Base-by-base conservation (phyloP, 768 basidiomycete species). In the Cantharellus anzutake region DNA sequence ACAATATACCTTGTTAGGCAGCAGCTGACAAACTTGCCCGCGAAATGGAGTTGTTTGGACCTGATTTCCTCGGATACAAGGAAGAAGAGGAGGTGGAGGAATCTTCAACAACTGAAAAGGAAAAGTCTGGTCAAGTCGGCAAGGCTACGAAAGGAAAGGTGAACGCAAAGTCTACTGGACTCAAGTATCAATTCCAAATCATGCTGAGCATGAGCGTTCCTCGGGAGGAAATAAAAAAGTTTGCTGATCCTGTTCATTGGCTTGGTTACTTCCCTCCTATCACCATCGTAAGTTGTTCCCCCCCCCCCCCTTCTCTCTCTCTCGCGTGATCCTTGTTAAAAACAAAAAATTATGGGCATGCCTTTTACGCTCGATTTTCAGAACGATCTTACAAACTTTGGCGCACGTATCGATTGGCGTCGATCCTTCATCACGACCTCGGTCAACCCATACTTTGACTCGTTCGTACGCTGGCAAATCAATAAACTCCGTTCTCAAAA, bases 181-280 rank as follows among this genome's bases (percentile, higher is more conserved):
- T 88, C 62, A 84, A 83, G 39, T 98, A 98, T 72, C 96, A 99
- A 69, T 99, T 98, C 78, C 96, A 98, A 76, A 98, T 98, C 70
- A 85, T 98, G 83, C 84, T 93, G 67, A 86, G 89, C 48, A 88
- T 96, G 64, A 83, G 86, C 56, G 83, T 98, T 3, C 88, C 92
- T 7, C 79, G 85, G 44, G 70, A 75, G 5, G 91, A 98, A 66
- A 89, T 97, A 73, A 96, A 96, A 72, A 84, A 86, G 67, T 99
- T 99, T 65, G 90, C 93, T 2, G 93, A 99, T 68, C 86, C 96
- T n/a, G 72, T 81, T 60, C 74, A 93, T 70, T 99, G 96, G 96
- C 73, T 93, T 67, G 77, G 78, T 37, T 87, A 89, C 72, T 99
- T 97, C 76, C 96, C 96, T 53, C 94, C 93, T 37, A 94, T 98